Percentiles rank a stretch among this genome's conserved stretches.
Conservation (phyloP, 1,284 basidiomycete species). For the Paramarasmius palmivorus region DNA sequence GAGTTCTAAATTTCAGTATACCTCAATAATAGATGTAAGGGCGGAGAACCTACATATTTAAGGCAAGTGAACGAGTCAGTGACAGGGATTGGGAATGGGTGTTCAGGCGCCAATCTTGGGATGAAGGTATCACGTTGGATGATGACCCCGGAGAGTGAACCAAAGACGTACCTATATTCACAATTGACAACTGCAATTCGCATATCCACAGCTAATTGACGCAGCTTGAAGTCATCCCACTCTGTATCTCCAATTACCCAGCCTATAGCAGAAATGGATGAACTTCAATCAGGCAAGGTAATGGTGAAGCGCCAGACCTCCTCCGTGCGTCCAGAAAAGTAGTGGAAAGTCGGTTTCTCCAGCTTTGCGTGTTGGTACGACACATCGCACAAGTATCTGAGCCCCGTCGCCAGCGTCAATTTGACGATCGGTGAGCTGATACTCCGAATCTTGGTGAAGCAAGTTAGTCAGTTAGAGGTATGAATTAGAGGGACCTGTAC, state of each 20-base stretch:
- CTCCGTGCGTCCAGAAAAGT: conserved; percentile 18
- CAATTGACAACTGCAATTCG: conserved; percentile 15
- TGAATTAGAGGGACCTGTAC: conserved; percentile 2
- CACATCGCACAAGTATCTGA: conserved; percentile 9
- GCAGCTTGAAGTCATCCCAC: conserved; percentile 13
- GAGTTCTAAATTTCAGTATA: neutral
- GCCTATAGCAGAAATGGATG: conserved; percentile 3
- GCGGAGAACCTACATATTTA: conserved; percentile 14
- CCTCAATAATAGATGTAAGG: too few species aligned
- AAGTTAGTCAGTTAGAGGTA: too few species aligned
- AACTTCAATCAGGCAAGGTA: too few species aligned
- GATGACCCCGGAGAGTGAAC: neutral
- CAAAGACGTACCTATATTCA: conserved; percentile 15
- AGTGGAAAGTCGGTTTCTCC: conserved; percentile 13
- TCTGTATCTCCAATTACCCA: conserved; percentile 14
- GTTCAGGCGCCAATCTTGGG: neutral
- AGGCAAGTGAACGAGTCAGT: conserved; percentile 14
- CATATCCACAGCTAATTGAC: conserved; percentile 13
- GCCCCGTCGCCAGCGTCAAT: conserved; percentile 11
- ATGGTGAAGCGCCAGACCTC: conserved; percentile 2
- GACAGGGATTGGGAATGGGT: conserved; percentile 9
- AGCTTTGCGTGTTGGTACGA: conserved; percentile 6
- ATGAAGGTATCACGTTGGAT: neutral
- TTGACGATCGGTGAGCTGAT: conserved; percentile 10
- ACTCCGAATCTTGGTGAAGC: conserved; percentile 14